Percentiles rank a stretch among this genome's conserved stretches.
Conservation (phyloP, 129 eudicot genomes). For the Pulicaria dysenterica region DNA sequence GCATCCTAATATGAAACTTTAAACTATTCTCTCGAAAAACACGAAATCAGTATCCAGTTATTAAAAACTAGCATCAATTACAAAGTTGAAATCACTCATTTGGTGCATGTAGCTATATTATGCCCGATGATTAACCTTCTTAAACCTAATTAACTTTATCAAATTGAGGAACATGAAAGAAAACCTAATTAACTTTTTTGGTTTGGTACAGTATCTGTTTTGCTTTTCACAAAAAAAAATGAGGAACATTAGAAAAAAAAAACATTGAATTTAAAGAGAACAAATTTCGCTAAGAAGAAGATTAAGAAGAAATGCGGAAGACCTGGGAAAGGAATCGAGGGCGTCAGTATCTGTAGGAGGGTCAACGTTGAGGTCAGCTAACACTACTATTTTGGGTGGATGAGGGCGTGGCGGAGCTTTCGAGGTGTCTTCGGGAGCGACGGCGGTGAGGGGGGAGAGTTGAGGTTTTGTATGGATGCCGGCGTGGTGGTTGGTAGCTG, state of each 20-base stretch:
- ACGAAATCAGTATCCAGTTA: not conserved
- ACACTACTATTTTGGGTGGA: conserved; percentile 49
- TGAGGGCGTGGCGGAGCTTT: conserved; percentile 34
- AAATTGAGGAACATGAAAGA: conserved; percentile 7
- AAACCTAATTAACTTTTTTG: not conserved
- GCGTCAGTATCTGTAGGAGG: conserved; percentile 76
- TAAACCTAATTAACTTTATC: conserved; percentile 6
- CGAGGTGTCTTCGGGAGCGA: conserved; percentile 29
- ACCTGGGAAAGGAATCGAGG: conserved; percentile 55
- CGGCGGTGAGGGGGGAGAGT: conserved; percentile 22
- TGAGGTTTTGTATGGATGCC: conserved; percentile 33
- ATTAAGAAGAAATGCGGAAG: not conserved
- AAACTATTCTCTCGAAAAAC: not conserved
- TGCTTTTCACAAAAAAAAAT: too few relatives aligned
- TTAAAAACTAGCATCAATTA: not conserved
- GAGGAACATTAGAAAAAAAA: not conserved
- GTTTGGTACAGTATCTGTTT: too few relatives aligned
- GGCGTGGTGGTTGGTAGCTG: conserved; percentile 35
- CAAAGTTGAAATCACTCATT: not conserved
- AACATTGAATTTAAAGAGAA: not conserved
- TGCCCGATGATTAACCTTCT: not conserved
- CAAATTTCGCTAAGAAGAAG: not conserved
- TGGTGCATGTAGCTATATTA: not conserved
- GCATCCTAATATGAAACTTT: too few relatives aligned
- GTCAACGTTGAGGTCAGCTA: conserved; percentile 92